Percentiles rank a stretch among this genome's conserved stretches.
These are phyloP conservation scores for Cystobasidium ongulense DNA, from an alignment of 768 basidiomycete genomes.

Conservation along the genomic window DNA sequence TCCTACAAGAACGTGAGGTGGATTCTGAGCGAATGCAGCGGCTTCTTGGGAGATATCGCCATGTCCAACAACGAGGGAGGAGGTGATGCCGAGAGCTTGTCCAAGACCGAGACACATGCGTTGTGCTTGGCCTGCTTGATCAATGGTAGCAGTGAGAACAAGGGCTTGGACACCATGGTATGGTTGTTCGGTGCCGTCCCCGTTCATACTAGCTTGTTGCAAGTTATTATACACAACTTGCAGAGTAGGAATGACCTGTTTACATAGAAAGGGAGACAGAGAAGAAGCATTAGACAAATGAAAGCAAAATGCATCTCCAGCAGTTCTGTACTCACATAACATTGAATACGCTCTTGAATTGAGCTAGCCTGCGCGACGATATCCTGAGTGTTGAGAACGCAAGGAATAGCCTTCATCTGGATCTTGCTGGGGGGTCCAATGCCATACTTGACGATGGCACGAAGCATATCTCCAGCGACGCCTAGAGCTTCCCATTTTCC, in stretches of 20 bases:
- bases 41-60: conserved; percentile 66
- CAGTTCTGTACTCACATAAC: conserved; percentile 60
- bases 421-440: conserved; percentile 84
- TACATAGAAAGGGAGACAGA: not conserved
- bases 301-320: not conserved
- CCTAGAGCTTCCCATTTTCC: conserved; percentile 30
- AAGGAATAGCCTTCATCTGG: conserved; percentile 90
- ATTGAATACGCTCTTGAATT: conserved; percentile 94
- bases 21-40: conserved; percentile 74
- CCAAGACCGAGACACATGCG: conserved; percentile 91
- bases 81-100: conserved; percentile 78
- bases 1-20: conserved; percentile 91
- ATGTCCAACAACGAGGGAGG: conserved; percentile 68
- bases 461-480: conserved; percentile 21
- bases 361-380: conserved; percentile 99
- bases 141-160: conserved; percentile 94
- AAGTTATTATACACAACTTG: conserved; percentile 35
- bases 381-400: conserved; percentile 76
- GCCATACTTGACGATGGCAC: conserved; percentile 30
- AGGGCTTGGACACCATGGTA: conserved; percentile 76
- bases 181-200: conserved; percentile 47
- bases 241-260: conserved; percentile 24
- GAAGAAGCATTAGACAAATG: not conserved
- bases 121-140: conserved; percentile 95
- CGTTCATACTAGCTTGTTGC: conserved; percentile 41